Conservation (phyloP, 164 flowering plant species). For the Magnolia officinalis region DNA sequence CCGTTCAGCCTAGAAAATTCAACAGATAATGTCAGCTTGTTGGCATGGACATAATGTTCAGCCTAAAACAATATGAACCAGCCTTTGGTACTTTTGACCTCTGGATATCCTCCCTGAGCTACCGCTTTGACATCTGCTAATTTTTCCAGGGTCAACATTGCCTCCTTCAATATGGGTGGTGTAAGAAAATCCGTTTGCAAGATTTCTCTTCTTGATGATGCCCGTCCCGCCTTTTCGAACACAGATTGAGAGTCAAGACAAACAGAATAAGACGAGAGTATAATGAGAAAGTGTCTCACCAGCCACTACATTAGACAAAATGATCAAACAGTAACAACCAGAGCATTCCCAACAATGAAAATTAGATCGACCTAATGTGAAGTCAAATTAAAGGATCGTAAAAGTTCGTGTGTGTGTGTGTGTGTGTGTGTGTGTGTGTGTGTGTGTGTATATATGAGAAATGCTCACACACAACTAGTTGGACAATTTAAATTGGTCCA, state of each 20-base stretch:
- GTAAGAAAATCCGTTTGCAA: conserved; percentile 82
- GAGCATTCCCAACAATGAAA: not conserved
- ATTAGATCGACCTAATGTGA: not conserved
- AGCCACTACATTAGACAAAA: not conserved
- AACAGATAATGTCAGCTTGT: not conserved
- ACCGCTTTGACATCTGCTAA: conserved; percentile 63
- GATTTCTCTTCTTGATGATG: conserved; percentile 63
- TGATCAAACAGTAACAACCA: not conserved
- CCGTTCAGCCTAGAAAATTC: conserved; percentile 72
- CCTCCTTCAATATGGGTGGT: conserved; percentile 70
- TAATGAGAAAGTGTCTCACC: not conserved
- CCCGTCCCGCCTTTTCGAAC: conserved; percentile 56
- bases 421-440: not conserved
- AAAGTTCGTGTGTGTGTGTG: not conserved
- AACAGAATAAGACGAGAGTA: not conserved
- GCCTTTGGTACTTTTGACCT: conserved; percentile 39
- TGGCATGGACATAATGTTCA: not conserved
- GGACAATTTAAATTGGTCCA: too few species aligned
- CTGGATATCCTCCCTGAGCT: conserved; percentile 85
- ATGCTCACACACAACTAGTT: too few species aligned
- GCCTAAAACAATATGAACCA: not conserved
- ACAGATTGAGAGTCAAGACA: conserved; percentile 2
- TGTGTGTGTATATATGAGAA: too few species aligned
- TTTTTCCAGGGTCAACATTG: conserved; percentile 59
- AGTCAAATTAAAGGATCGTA: not conserved